These are phyloP conservation scores for Posidonia oceanica DNA, from an alignment of 116 monocot genomes.

Conservation along the genomic window DNA sequence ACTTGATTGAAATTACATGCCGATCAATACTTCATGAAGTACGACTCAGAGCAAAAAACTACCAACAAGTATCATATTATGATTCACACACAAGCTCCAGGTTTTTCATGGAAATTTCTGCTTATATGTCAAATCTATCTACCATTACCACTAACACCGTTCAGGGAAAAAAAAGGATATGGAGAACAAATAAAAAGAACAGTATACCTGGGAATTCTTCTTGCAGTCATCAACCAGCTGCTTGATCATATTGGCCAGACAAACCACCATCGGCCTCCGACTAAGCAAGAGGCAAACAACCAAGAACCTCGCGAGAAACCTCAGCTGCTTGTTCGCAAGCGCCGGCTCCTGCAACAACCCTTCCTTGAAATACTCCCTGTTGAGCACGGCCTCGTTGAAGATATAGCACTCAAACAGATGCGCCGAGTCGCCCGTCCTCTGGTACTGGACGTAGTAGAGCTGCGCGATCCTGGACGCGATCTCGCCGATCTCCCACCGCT, in stretches of 20 bases:
- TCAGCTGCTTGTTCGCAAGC: constrained; percentile 61
- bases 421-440: constrained; percentile 57
- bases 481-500: constrained; percentile 90
- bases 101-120: no score
- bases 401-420: constrained; percentile 59
- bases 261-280: constrained; percentile 50
- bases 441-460: constrained; percentile 79
- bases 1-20: not conserved
- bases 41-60: no score
- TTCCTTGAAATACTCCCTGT: constrained; percentile 66
- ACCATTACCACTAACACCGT: no score
- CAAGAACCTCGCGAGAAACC: constrained; percentile 71
- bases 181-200: not conserved
- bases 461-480: constrained; percentile 89
- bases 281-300: constrained; percentile 61
- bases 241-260: constrained; percentile 32
- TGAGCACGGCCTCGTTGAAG: constrained; percentile 77
- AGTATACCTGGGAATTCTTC: constrained; percentile 44
- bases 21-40: no score
- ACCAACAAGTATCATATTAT: no score
- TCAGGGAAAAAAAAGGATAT: not conserved
- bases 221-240: constrained; percentile 54
- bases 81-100: no score
- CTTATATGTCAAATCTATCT: no score
- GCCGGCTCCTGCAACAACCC: constrained; percentile 26